Evolutionary conservation across 768 basidiomycete species (phyloP).

Genomic region (Saitozyma podzolica): DNA sequence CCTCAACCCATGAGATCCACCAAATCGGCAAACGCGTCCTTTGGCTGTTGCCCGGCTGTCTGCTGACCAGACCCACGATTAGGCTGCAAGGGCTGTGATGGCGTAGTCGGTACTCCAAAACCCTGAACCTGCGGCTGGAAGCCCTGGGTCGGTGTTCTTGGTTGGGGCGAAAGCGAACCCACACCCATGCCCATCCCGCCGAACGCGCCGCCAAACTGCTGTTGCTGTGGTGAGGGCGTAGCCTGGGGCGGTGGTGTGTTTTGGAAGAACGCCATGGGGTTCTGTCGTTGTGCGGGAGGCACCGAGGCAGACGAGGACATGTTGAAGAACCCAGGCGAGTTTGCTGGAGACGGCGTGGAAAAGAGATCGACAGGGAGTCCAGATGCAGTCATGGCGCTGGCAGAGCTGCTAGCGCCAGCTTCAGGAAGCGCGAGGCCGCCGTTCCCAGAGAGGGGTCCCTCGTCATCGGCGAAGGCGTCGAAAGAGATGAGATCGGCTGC

Average conservation of each 20-base stretch:
- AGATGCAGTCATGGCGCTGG: conserved; percentile 26
- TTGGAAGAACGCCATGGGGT: conserved; percentile 52
- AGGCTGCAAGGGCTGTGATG: conserved; percentile 12
- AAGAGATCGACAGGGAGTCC: conserved; percentile 51
- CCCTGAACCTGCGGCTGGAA: conserved; percentile 6
- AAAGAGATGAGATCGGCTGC: conserved; percentile 52
- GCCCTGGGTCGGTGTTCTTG: conserved; percentile 7
- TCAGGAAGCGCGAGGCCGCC: conserved; percentile 39
- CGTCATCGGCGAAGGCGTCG: conserved; percentile 54
- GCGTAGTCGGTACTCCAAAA: conserved; percentile 4
- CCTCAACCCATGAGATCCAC: conserved; percentile 46
- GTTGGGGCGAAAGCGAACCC: conserved; percentile 29
- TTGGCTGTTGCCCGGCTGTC: conserved; percentile 20
- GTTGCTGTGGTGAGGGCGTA: neutral
- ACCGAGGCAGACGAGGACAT: conserved; percentile 20
- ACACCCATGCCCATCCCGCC: conserved; percentile 1
- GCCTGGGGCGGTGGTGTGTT: conserved; percentile 20
- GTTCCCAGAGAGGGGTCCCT: conserved; percentile 31
- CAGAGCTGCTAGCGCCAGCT: conserved; percentile 10
- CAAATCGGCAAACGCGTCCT: conserved; percentile 54
- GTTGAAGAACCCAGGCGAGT: conserved; percentile 8
- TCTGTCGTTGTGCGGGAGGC: conserved; percentile 21
- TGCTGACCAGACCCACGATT: neutral
- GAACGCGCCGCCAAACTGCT: conserved; percentile 14
- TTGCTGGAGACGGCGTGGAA: conserved; percentile 29